These are phyloP conservation scores for Anethum foeniculum DNA, from an alignment of 140 eudicot species.

Conservation along the genomic window DNA sequence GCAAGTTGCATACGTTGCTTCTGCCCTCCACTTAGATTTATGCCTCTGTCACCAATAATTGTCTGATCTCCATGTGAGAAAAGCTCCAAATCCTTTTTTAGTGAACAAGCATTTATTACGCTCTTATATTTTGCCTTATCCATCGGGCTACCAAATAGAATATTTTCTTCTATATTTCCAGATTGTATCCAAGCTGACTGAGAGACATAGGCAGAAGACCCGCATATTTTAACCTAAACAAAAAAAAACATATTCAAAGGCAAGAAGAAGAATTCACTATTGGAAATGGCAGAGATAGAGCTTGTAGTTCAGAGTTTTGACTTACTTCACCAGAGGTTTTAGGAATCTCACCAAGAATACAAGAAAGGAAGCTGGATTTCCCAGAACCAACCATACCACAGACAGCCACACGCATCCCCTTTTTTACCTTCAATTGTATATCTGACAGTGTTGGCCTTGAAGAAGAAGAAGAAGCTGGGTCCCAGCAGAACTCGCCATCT, in stretches of 20 bases:
- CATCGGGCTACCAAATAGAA: conserved; percentile 81
- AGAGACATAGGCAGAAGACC: conserved; percentile 90
- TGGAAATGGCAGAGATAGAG: background rate
- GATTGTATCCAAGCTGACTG: conserved; percentile 99
- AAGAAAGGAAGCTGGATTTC: conserved; percentile 83
- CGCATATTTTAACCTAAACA: conserved; percentile 69
- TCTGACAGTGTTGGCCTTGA: conserved; percentile 48
- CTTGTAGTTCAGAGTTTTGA: conserved; percentile 8
- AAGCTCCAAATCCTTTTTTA: conserved; percentile 75
- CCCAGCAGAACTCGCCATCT: conserved; percentile 79
- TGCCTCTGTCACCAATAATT: conserved; percentile 92
- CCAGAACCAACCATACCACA: conserved; percentile 97
- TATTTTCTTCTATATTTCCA: conserved; percentile 81
- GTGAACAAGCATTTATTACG: conserved; percentile 71
- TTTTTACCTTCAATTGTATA: conserved; percentile 51
- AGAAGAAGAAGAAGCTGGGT: conserved; percentile 46
- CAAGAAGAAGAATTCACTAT: background rate
- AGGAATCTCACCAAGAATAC: conserved; percentile 96
- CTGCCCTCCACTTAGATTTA: conserved; percentile 96
- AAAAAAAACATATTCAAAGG: background rate
- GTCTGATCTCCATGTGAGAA: conserved; percentile 95
- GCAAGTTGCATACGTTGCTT: conserved; percentile 97
- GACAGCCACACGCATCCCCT: conserved; percentile 83
- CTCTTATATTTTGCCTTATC: conserved; percentile 80
- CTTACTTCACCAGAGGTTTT: conserved; percentile 86